Evolutionary conservation across 2,329 filamentous ascomycete genomes (phyloP).

Genomic region (Venturia oleaginea): DNA sequence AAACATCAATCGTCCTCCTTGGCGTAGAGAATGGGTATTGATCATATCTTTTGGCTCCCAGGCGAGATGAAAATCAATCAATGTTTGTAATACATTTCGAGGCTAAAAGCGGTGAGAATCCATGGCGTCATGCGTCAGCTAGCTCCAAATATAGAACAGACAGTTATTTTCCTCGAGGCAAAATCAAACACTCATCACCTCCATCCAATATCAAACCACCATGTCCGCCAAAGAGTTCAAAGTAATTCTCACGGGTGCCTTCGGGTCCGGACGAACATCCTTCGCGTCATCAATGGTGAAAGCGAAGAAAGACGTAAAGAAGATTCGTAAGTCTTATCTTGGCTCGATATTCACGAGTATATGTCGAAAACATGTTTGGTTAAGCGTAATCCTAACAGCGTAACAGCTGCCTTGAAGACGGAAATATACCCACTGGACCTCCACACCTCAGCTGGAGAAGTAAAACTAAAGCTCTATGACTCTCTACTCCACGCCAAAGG

Average conservation of each 20-base stretch:
- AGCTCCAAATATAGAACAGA: not conserved
- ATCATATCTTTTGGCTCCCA: too few species aligned
- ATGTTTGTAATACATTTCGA: too few species aligned
- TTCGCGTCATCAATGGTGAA: conserved; percentile 6
- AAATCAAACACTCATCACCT: not conserved
- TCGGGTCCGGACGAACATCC: conserved; percentile 8
- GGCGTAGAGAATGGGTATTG: too few species aligned
- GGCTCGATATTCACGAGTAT: not conserved
- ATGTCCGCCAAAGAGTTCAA: conserved; percentile 9
- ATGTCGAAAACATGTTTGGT: not conserved
- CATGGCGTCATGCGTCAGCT: not conserved
- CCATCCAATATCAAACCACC: not conserved
- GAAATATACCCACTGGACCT: conserved; percentile 4
- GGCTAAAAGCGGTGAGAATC: not conserved
- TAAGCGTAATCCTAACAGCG: not conserved
- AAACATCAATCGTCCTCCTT: not conserved
- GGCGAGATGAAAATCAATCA: too few species aligned
- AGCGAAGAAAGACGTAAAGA: not conserved
- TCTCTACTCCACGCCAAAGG: conserved; percentile 7
- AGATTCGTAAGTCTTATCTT: not conserved
- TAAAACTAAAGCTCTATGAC: conserved; percentile 4
- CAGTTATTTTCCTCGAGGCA: not conserved
- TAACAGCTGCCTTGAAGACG: not conserved
- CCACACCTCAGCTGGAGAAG: conserved; percentile 1
- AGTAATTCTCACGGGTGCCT: not conserved